Percentiles rank a stretch among this genome's conserved stretches.
Evolutionary conservation across 2,329 filamentous ascomycete species (phyloP).

Genomic region (Tolypocladium tropicale): DNA sequence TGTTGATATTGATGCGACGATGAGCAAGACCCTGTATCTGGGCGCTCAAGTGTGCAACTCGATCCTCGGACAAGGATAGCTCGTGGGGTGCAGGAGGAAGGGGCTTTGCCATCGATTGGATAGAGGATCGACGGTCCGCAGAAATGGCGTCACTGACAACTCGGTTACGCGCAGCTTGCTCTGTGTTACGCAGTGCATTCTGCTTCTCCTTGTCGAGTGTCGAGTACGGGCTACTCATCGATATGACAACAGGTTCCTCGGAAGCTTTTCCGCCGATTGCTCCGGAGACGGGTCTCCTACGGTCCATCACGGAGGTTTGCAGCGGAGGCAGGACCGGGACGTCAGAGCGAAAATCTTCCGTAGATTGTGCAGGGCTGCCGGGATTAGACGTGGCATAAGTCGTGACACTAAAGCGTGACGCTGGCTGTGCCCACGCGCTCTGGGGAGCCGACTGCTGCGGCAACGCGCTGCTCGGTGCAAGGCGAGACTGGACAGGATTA

Average conservation of each 20-base stretch:
- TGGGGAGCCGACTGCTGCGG: conserved; percentile 9
- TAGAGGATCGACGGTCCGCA: conserved; percentile 16
- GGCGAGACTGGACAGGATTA: conserved; percentile 12
- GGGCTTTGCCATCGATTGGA: conserved; percentile 40
- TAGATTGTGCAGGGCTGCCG: conserved; percentile 15
- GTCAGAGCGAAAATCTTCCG: conserved; percentile 14
- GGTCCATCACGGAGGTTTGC: conserved; percentile 18
- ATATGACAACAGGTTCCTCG: conserved; percentile 17
- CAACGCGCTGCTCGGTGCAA: conserved; percentile 7
- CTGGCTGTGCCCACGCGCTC: conserved; percentile 37
- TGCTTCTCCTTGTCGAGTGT: neutral
- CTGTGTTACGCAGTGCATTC: neutral
- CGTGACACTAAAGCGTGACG: conserved; percentile 54
- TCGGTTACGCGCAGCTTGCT: neutral
- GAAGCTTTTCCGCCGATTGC: conserved; percentile 10
- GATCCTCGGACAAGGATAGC: conserved; percentile 43
- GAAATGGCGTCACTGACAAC: conserved; percentile 2
- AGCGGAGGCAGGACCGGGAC: conserved; percentile 13
- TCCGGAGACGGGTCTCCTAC: conserved; percentile 18
- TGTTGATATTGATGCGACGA: conserved; percentile 60
- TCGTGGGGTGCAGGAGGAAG: conserved; percentile 54
- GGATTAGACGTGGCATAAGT: conserved; percentile 44
- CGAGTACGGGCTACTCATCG: conserved; percentile 11
- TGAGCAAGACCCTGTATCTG: conserved; percentile 55
- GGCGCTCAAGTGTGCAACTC: conserved; percentile 56